These are phyloP conservation scores for Tulasnella sp. DNA, from an alignment of 768 basidiomycete genomes.

Conservation along the genomic window DNA sequence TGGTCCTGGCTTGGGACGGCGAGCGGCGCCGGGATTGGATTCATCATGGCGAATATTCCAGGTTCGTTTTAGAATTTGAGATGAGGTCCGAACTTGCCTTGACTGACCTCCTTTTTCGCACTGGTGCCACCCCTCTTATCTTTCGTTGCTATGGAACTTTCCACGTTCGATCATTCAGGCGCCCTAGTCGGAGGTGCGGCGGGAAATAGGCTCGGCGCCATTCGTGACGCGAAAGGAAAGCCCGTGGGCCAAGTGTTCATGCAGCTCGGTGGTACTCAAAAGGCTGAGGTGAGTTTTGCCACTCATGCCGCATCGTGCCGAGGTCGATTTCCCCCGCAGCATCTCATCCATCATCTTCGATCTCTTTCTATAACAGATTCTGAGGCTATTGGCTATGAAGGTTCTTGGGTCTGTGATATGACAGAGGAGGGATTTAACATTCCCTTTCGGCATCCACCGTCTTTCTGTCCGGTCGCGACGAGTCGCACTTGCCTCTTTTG, in stretches of 20 bases:
- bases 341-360: neutral
- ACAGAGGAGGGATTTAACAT: too few species aligned
- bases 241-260: slow-evolving; percentile 82
- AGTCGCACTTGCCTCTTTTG: too few species aligned
- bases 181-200: slow-evolving; percentile 76
- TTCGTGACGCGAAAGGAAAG: slow-evolving; percentile 88
- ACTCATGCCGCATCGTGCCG: neutral
- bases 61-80: slow-evolving; percentile 23
- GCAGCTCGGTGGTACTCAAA: slow-evolving; percentile 63
- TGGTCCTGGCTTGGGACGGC: slow-evolving; percentile 65
- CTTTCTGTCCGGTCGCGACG: too few species aligned
- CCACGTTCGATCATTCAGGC: slow-evolving; percentile 23
- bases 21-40: slow-evolving; percentile 49
- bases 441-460: too few species aligned
- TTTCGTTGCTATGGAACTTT: too few species aligned
- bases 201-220: slow-evolving; percentile 81
- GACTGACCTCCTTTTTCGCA: neutral
- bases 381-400: slow-evolving; percentile 26
- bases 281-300: slow-evolving; percentile 59
- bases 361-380: slow-evolving; percentile 41
- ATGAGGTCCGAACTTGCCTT: neutral
- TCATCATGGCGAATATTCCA: slow-evolving; percentile 68
- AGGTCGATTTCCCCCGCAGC: slow-evolving; percentile 9
- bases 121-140: neutral
- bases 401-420: slow-evolving; percentile 15